These are phyloP conservation scores for Inga oerstediana DNA, from an alignment of 306 rosid species.

Conservation along the genomic window DNA sequence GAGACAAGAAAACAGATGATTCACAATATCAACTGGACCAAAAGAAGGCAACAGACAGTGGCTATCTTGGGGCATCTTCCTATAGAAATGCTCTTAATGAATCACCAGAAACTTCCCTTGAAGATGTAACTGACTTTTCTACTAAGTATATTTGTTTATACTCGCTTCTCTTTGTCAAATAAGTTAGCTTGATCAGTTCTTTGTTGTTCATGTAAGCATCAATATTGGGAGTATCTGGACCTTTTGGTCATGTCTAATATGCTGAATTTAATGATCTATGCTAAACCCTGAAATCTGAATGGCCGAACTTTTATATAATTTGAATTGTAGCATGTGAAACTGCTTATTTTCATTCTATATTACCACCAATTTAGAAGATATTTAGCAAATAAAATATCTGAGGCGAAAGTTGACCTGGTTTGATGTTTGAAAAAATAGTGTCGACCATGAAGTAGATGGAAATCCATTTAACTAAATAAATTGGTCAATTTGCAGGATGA, in stretches of 20 bases:
- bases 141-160: neutral
- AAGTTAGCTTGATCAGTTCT: neutral
- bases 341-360: neutral
- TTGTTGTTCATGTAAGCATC: neutral
- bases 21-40: neutral
- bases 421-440: neutral
- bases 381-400: neutral
- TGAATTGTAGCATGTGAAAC: neutral
- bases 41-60: neutral
- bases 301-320: neutral
- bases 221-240: neutral
- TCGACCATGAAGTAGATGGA: neutral
- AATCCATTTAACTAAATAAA: neutral
- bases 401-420: neutral
- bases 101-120: conserved; percentile 6
- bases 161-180: neutral
- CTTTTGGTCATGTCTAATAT: neutral
- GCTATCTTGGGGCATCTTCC: neutral
- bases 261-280: neutral
- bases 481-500: conserved; percentile 10
- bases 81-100: neutral
- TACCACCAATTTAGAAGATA: neutral
- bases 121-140: conserved; percentile 19
- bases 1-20: conserved; percentile 8
- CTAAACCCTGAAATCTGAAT: neutral